Percentiles rank a stretch among this genome's conserved stretches.
Evolutionary conservation across 2,329 filamentous ascomycete species (phyloP).

Genomic region (Fusarium goolgardi): DNA sequence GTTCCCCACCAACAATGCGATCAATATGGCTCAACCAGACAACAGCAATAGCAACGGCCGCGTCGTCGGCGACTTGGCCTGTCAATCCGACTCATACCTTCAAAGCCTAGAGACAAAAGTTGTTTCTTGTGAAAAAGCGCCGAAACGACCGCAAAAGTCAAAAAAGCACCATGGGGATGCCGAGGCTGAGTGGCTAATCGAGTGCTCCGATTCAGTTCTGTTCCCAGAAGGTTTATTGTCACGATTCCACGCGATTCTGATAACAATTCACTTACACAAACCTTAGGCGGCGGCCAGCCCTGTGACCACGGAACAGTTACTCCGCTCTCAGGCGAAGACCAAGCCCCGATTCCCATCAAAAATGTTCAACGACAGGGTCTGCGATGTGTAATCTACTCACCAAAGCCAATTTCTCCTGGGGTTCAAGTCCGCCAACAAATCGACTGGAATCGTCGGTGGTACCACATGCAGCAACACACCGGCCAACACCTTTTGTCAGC

Average conservation of each 20-base stretch:
- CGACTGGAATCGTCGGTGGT: conserved; percentile 48
- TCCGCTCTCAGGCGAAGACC: conserved; percentile 11
- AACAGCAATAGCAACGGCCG: not conserved
- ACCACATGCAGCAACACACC: conserved; percentile 52
- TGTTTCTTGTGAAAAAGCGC: conserved; percentile 45
- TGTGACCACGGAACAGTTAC: conserved; percentile 47
- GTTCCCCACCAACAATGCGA: not conserved
- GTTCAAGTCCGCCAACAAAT: conserved; percentile 44
- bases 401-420: conserved; percentile 34
- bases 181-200: conserved; percentile 47
- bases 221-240: conserved; percentile 47
- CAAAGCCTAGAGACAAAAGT: conserved; percentile 44
- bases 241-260: rapidly evolving
- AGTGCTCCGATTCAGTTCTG: conserved; percentile 48
- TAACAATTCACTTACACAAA: rapidly evolving
- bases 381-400: conserved; percentile 43
- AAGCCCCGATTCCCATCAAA: conserved; percentile 37
- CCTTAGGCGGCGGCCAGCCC: conserved; percentile 49
- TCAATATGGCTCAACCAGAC: conserved; percentile 18
- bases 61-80: conserved; percentile 47
- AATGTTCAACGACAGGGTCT: conserved; percentile 47
- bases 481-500: conserved; percentile 51
- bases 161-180: conserved; percentile 39
- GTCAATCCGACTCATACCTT: conserved; percentile 47
- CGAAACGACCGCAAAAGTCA: conserved; percentile 27